phyloP scores from a whole-genome alignment of 1,284 basidiomycete species.

The Takashimella koratensis region DNA sequence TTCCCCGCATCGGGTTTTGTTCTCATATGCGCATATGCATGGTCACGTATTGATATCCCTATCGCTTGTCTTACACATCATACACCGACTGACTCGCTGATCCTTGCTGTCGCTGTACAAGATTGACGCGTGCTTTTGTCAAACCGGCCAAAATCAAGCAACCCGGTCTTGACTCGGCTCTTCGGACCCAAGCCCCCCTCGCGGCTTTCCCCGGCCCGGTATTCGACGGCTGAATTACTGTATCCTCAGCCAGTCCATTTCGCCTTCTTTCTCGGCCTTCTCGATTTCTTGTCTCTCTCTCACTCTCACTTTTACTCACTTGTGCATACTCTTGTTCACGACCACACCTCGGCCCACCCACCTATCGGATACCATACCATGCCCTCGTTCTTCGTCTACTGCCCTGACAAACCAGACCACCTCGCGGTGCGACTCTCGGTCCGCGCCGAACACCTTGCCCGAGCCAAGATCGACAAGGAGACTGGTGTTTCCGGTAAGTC shows the following conservation, averaged over 20 bases:
- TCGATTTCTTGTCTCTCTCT: too few relatives aligned
- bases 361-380: conserved; percentile 8
- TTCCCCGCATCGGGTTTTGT: too few relatives aligned
- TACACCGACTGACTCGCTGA: too few relatives aligned
- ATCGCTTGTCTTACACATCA: too few relatives aligned
- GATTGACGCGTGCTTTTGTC: too few relatives aligned
- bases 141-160: too few relatives aligned
- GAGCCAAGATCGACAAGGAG: conserved; percentile 20
- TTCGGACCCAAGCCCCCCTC: too few relatives aligned
- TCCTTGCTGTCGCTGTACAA: too few relatives aligned
- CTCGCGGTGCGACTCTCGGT: conserved; percentile 30
- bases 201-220: neutral
- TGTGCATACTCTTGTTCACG: neutral
- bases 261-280: neutral
- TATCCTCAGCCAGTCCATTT: neutral
- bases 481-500: conserved; percentile 26
- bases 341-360: neutral
- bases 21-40: too few relatives aligned
- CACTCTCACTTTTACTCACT: too few relatives aligned
- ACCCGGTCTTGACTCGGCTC: too few relatives aligned
- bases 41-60: too few relatives aligned
- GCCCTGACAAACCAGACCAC: conserved; percentile 33
- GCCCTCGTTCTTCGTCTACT: conserved; percentile 30
- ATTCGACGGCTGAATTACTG: neutral
- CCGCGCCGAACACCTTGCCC: conserved; percentile 24